Evolutionary conservation across 1,139 yeast genomes (phyloP), one percentile per base, ranked within the genome.

Genomic region (Trichomonascaceae sp.): DNA sequence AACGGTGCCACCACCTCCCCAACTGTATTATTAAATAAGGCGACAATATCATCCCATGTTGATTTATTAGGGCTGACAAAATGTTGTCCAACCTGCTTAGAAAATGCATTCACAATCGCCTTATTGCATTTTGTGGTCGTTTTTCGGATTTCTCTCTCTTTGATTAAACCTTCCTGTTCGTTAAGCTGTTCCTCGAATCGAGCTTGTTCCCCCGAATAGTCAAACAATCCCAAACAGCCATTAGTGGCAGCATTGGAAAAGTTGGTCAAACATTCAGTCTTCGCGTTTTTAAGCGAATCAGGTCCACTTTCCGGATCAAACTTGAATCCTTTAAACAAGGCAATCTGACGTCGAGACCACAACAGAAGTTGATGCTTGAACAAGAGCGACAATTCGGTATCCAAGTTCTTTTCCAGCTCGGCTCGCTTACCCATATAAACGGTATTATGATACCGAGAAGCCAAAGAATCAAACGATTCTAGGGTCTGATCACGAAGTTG

Each of bases 381-480:
- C n/a, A 82, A 68, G 22, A 58, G 58, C 17, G 60, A 50, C 36
- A 71, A 62, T 30, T 63, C 58, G 19, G 69, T 62, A 55, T 70
- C 73, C 24, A 72, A 62, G 19, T 60, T 58, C 27, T 61, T 58
- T 39, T 61, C 57, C 32, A 91, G 74, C 12, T 73, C 74, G 0
- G 61, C 61, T 53, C 85, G 77, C 64, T 85, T 85, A 53, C 83
- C 85, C 50, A 74, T 67, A 67, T 86, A 90, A 1, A 89, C 93
- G 1, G 78, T 60, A 49, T 75, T 72, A 54, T 82, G 78, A 66
- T 91, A 91, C 54, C 89, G 81, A 1, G 91, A 78, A 1, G 97
- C 97, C 57, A 77, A 76, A 13, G 74, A 63, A 64, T 88, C 95
- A 66, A 81, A 91, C 18, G 74, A 70, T 1, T 70, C 74, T 22